Evolutionary conservation across 495 filamentous ascomycete species (phyloP).

Genomic region (Pseudevernia furfuracea): DNA sequence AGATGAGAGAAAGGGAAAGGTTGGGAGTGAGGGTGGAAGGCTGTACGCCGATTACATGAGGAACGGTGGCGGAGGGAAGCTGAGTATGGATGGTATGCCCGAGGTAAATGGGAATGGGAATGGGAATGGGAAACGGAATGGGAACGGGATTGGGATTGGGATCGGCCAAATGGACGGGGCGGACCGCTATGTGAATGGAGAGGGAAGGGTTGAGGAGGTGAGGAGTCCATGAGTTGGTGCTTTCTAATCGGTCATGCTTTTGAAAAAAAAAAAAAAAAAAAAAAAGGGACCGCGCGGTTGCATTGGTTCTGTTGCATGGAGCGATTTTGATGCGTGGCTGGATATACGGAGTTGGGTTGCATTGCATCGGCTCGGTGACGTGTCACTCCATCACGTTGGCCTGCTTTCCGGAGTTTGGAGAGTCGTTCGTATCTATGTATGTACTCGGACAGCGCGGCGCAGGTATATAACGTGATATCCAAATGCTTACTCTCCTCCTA

Average conservation of each 20-base stretch:
- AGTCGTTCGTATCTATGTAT: too few species aligned
- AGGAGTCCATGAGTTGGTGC: conserved; percentile 4
- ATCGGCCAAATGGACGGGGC: background rate
- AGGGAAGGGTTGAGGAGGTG: conserved; percentile 21
- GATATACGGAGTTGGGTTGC: too few species aligned
- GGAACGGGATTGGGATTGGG: background rate
- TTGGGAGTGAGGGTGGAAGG: conserved; percentile 6
- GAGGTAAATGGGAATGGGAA: background rate
- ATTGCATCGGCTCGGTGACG: too few species aligned
- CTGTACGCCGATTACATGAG: conserved; percentile 25
- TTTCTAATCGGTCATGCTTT: background rate
- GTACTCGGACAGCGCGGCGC: too few species aligned
- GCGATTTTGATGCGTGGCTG: too few species aligned
- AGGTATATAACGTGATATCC: too few species aligned
- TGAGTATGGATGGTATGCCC: background rate
- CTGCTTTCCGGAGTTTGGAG: too few species aligned
- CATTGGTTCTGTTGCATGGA: background rate
- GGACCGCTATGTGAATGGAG: conserved; percentile 9
- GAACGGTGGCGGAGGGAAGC: background rate
- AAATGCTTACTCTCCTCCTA: too few species aligned
- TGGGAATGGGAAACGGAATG: background rate
- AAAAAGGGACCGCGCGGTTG: too few species aligned
- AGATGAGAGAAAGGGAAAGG: conserved; percentile 3
- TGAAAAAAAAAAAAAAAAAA: too few species aligned
- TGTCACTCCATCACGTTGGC: too few species aligned